phyloP scores from a whole-genome alignment of 164 flowering plant species.

The Nelumbo lutea region DNA sequence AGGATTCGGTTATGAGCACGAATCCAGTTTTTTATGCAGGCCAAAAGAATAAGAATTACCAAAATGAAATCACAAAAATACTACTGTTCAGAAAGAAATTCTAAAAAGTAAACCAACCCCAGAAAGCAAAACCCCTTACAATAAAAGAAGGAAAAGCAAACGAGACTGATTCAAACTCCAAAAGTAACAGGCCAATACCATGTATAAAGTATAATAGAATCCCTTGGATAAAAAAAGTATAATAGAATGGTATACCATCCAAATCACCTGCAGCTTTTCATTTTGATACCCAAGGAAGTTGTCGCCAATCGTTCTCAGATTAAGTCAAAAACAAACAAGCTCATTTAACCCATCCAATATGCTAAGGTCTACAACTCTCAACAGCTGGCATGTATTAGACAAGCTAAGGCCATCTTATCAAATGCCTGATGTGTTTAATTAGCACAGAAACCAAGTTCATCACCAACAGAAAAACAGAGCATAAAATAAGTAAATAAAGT shows the following conservation, averaged over 20 bases:
- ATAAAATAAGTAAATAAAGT: too few species aligned
- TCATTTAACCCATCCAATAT: neutral
- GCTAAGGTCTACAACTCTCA: neutral
- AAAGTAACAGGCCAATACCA: too few species aligned
- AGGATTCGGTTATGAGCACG: too few species aligned
- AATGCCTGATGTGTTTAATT: neutral
- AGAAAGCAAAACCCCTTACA: constrained; percentile 6
- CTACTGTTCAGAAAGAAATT: constrained; percentile 7
- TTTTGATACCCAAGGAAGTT: neutral
- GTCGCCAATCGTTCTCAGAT: neutral
- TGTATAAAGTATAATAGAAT: too few species aligned
- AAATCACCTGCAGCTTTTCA: neutral
- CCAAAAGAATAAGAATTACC: too few species aligned
- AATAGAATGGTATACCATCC: neutral
- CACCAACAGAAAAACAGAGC: neutral
- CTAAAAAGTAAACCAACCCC: constrained; percentile 5
- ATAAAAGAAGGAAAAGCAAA: constrained; percentile 9
- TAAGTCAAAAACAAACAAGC: neutral
- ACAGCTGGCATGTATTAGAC: too few species aligned
- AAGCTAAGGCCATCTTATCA: neutral
- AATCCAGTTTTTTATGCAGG: too few species aligned
- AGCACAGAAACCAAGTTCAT: too few species aligned
- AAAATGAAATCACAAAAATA: too few species aligned
- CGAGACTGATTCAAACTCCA: neutral
- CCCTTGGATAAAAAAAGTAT: too few species aligned